Evolutionary conservation across 192 early-diverging fungal species (phyloP).

Genomic region (Jimgerdemannia lactiflua): DNA sequence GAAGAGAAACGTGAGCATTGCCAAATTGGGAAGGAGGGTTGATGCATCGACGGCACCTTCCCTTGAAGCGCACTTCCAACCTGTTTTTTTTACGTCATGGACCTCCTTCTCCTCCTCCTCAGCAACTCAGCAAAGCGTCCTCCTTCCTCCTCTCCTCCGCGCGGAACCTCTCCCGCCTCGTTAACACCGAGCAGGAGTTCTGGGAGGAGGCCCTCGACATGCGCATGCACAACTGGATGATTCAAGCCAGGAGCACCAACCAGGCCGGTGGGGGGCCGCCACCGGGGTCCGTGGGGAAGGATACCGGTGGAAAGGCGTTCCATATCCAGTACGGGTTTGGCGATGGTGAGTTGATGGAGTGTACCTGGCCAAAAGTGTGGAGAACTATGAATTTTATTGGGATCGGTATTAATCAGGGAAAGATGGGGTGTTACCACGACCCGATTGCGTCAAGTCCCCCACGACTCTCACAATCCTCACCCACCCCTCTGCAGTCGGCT

Average conservation of each 20-base stretch:
- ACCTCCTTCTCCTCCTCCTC: not conserved
- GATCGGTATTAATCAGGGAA: no score
- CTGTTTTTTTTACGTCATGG: not conserved
- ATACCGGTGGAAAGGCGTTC: slow-evolving; percentile 4
- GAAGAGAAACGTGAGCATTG: slow-evolving; percentile 23
- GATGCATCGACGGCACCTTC: no score
- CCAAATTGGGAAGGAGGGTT: not conserved
- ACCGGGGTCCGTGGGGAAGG: slow-evolving; percentile 6
- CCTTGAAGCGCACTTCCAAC: no score
- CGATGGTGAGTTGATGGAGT: slow-evolving; percentile 22
- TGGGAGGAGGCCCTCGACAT: slow-evolving; percentile 35
- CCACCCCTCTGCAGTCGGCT: slow-evolving; percentile 17
- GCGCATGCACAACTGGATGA: slow-evolving; percentile 26
- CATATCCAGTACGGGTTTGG: slow-evolving; percentile 31
- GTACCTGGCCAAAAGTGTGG: not conserved
- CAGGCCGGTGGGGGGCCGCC: not conserved
- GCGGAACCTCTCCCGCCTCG: slow-evolving; percentile 8
- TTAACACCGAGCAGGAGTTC: slow-evolving; percentile 31
- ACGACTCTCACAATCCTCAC: no score
- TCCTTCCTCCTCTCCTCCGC: slow-evolving; percentile 23
- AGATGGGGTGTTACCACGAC: no score
- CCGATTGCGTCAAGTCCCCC: no score
- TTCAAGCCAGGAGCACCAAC: slow-evolving; percentile 22
- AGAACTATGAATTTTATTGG: no score
- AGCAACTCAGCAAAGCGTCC: slow-evolving; percentile 34